These are phyloP conservation scores for Colletotrichum limetticola DNA, from an alignment of 2,329 filamentous ascomycete species.

Conservation along the genomic window DNA sequence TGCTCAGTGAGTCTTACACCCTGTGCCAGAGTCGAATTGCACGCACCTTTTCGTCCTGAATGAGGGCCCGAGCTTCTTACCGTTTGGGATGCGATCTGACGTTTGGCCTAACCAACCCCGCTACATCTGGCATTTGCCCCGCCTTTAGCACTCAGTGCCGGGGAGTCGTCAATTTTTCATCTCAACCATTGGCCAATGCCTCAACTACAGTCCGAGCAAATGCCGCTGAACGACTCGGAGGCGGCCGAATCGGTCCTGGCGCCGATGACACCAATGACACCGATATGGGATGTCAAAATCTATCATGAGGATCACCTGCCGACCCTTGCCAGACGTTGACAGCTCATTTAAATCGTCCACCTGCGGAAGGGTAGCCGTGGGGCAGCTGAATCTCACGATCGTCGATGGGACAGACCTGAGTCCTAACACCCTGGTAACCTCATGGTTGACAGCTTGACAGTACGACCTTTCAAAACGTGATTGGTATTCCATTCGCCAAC, in stretches of 20 bases:
- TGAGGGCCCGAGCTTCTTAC: conserved; percentile 26
- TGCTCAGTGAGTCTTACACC: neutral
- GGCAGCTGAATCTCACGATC: neutral
- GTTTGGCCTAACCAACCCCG: conserved; percentile 19
- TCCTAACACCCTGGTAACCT: neutral
- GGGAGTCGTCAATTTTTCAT: conserved; percentile 8
- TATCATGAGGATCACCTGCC: conserved; percentile 27
- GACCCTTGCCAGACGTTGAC: conserved; percentile 4
- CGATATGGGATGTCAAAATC: conserved; percentile 5
- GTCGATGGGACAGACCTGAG: neutral
- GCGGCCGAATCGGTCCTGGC: neutral
- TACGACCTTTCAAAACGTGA: conserved; percentile 20
- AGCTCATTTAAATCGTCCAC: conserved; percentile 9
- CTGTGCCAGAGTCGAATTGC: conserved; percentile 8
- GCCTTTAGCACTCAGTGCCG: conserved; percentile 5
- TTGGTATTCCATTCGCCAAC: conserved; percentile 35
- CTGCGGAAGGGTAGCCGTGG: neutral
- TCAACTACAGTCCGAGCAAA: conserved; percentile 17
- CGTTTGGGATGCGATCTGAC: conserved; percentile 30
- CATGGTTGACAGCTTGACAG: neutral
- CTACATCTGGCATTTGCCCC: conserved; percentile 31
- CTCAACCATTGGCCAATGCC: conserved; percentile 28
- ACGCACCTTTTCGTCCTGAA: conserved; percentile 12
- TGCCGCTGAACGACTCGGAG: conserved; percentile 19
- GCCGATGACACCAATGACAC: conserved; percentile 27